Evolutionary conservation across 2,329 filamentous ascomycete species (phyloP).

Genomic region (Cercospora sojina): DNA sequence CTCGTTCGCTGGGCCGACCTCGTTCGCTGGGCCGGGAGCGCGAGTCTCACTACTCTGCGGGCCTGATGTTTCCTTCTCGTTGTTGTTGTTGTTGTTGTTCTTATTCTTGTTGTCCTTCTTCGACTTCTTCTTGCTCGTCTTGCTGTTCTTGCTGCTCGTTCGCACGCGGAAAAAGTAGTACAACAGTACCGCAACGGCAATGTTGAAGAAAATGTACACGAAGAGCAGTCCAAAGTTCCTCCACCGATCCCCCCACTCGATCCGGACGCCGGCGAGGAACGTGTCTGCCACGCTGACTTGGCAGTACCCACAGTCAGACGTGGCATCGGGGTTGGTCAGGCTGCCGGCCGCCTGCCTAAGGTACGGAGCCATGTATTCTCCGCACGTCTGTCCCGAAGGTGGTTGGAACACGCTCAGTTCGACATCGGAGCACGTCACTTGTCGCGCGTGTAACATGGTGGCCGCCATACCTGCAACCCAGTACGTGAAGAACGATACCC

Average conservation of each 20-base stretch:
- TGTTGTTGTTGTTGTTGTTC: too few species aligned
- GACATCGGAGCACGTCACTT: constrained; percentile 48
- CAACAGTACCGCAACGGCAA: constrained; percentile 56
- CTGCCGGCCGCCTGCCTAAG: constrained; percentile 42
- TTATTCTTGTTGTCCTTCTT: constrained; percentile 15
- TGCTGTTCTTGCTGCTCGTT: constrained; percentile 22
- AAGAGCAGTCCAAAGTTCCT: constrained; percentile 70
- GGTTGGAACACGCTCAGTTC: constrained; percentile 48
- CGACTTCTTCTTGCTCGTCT: constrained; percentile 25
- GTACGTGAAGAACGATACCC: constrained; percentile 66
- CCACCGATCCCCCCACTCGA: constrained; percentile 56
- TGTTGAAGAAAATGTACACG: constrained; percentile 65
- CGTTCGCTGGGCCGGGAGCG: constrained; percentile 5
- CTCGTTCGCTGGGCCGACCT: constrained; percentile 7
- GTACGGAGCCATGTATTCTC: constrained; percentile 47
- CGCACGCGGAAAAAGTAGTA: constrained; percentile 64
- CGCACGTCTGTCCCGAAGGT: constrained; percentile 44
- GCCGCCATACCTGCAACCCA: constrained; percentile 48
- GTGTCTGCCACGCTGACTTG: constrained; percentile 47
- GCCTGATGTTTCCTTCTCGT: not conserved
- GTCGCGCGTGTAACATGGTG: constrained; percentile 45
- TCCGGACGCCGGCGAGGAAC: constrained; percentile 46
- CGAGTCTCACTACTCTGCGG: constrained; percentile 9
- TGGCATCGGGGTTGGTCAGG: constrained; percentile 48
- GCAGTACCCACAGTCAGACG: constrained; percentile 53